phyloP scores from a whole-genome alignment of 2,329 filamentous ascomycete genomes.

The Pseudocercospora eumusae region DNA sequence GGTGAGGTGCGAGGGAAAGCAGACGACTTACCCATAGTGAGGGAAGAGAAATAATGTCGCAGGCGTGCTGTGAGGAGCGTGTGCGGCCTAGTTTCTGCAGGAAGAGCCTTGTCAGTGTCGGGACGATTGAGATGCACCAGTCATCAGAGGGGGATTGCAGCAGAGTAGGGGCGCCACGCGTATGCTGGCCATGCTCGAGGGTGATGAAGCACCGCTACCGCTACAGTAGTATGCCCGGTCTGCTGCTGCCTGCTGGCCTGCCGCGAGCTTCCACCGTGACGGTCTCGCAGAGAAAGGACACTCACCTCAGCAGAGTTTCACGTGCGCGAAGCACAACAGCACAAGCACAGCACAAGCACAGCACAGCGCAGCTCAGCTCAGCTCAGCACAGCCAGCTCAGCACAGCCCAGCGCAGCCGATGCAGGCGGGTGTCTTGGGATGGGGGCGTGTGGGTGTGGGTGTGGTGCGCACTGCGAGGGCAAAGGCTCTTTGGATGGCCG shows the following conservation, averaged over 20 bases:
- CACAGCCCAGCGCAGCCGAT: too few relatives aligned
- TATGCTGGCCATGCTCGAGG: slow-evolving; percentile 7
- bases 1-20: slow-evolving; percentile 3
- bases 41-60: slow-evolving; percentile 10
- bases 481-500: slow-evolving; percentile 1
- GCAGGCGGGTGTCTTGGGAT: slow-evolving; percentile 10
- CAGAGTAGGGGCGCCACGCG: slow-evolving; percentile 4
- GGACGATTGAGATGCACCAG: slow-evolving; percentile 6
- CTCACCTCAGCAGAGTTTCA: slow-evolving; percentile 5
- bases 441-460: too few relatives aligned
- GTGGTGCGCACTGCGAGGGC: too few relatives aligned
- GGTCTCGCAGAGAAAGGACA: too few relatives aligned
- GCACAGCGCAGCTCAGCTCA: neutral
- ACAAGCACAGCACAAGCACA: neutral
- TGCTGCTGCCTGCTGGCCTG: neutral
- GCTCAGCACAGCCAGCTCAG: too few relatives aligned
- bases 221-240: too few relatives aligned
- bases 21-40: slow-evolving; percentile 22
- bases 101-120: slow-evolving; percentile 8
- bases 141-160: slow-evolving; percentile 4
- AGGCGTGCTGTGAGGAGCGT: neutral
- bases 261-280: slow-evolving; percentile 1
- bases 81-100: slow-evolving; percentile 10
- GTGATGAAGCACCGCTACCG: too few relatives aligned
- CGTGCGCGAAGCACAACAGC: neutral